These are phyloP conservation scores for Wickerhamomyces sp. DNA, from an alignment of 1,139 yeast species.

Conservation along the genomic window DNA sequence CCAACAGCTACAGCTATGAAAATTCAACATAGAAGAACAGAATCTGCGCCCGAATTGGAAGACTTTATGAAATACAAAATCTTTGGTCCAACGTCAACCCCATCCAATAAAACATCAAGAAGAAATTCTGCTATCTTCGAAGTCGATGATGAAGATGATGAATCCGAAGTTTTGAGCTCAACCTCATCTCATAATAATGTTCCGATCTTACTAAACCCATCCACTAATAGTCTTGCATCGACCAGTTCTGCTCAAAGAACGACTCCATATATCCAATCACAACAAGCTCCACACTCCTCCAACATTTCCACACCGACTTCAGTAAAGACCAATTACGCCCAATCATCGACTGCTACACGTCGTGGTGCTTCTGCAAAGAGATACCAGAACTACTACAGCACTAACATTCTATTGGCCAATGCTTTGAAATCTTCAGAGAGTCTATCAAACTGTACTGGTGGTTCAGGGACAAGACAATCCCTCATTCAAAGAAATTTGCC, in stretches of 20 bases:
- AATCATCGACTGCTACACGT: conserved; percentile 27
- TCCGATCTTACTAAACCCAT: neutral
- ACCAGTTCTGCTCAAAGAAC: conserved; percentile 13
- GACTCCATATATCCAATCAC: conserved; percentile 4
- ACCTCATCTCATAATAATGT: conserved; percentile 8
- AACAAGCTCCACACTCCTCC: too few species aligned
- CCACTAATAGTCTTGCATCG: conserved; percentile 20
- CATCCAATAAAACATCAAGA: conserved; percentile 10
- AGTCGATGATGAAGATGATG: conserved; percentile 29
- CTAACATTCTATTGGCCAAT: conserved; percentile 39
- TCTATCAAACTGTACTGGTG: conserved; percentile 11
- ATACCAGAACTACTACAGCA: conserved; percentile 47
- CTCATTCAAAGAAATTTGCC: conserved; percentile 16
- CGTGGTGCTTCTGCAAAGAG: conserved; percentile 42
- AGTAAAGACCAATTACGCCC: conserved; percentile 20
- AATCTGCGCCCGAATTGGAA: conserved; percentile 43
- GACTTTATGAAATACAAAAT: conserved; percentile 21
- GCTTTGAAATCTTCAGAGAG: conserved; percentile 45
- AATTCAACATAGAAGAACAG: conserved; percentile 37
- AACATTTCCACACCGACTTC: conserved; percentile 27
- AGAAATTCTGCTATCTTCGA: conserved; percentile 27
- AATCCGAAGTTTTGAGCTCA: conserved; percentile 17
- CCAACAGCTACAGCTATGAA: conserved; percentile 8
- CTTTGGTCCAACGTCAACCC: conserved; percentile 7
- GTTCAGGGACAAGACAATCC: conserved; percentile 7